Conservation (phyloP, 306 rosid species). For the Chamaecrista fasciculata region DNA sequence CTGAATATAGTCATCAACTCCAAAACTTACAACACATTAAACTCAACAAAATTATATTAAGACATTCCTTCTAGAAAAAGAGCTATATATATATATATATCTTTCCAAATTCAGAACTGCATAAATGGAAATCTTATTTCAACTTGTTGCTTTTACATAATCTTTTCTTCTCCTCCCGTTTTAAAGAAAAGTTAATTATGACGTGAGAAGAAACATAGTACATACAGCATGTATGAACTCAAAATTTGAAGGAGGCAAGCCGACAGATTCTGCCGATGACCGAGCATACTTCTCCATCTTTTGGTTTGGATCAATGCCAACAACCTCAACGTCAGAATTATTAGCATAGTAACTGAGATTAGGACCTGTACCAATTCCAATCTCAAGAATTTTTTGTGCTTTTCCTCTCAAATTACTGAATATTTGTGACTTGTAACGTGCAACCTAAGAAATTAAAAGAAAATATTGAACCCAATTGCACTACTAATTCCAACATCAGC, state of each 20-base stretch:
- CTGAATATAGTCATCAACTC: conserved; percentile 40
- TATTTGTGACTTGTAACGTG: conserved; percentile 61
- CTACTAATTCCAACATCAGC: not conserved
- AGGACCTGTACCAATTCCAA: conserved; percentile 89
- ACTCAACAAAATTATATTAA: conserved; percentile 2
- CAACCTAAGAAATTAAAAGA: conserved; percentile 53
- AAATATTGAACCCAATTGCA: conserved; percentile 2
- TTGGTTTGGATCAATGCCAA: conserved; percentile 76
- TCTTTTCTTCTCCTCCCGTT: not conserved
- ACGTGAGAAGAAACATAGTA: conserved; percentile 15
- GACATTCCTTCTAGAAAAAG: not conserved
- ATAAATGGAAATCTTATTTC: conserved; percentile 1
- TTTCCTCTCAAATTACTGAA: conserved; percentile 66
- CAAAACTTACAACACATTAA: conserved; percentile 2
- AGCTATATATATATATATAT: not conserved
- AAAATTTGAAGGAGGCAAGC: conserved; percentile 59
- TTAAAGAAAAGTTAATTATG: not conserved
- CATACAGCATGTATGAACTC: conserved; percentile 79
- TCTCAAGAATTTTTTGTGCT: conserved; percentile 67
- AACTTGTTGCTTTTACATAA: not conserved
- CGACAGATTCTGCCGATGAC: conserved; percentile 55
- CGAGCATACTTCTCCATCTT: conserved; percentile 87
- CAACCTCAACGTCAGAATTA: conserved; percentile 47
- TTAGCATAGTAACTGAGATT: conserved; percentile 67
- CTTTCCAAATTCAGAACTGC: conserved; percentile 6